phyloP scores from a whole-genome alignment of 345 rosid species.

The Cardamine resedifolia region DNA sequence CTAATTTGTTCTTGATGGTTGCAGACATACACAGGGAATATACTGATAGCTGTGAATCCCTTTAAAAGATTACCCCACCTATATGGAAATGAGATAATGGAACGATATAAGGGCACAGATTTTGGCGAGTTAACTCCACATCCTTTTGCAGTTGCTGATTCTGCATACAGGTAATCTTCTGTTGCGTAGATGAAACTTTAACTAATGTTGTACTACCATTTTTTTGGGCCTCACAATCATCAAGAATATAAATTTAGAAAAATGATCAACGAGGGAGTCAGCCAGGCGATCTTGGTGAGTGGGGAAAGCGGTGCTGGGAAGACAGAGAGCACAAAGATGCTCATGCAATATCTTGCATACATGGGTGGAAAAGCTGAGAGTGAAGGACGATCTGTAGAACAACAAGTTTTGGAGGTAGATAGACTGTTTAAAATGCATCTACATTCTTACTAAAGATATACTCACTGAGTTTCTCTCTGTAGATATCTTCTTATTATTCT shows the following conservation, averaged over 20 bases:
- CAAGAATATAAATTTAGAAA: constrained; percentile 51
- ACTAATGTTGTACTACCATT: neutral
- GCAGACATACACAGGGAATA: constrained; percentile 94
- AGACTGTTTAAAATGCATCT: neutral
- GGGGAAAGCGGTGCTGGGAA: constrained; percentile 99
- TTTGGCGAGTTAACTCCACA: constrained; percentile 94
- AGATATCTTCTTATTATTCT: constrained; percentile 27
- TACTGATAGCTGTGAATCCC: constrained; percentile 96
- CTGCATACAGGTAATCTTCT: constrained; percentile 75
- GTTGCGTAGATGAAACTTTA: neutral
- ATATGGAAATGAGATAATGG: constrained; percentile 76
- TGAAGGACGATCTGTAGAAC: constrained; percentile 89
- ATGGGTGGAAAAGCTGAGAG: constrained; percentile 89
- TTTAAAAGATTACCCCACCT: constrained; percentile 83
- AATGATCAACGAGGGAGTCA: constrained; percentile 85
- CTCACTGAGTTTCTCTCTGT: neutral
- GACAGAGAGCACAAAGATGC: constrained; percentile 98
- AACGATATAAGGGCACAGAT: constrained; percentile 73
- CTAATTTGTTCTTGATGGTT: constrained; percentile 21
- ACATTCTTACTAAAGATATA: constrained; percentile 9
- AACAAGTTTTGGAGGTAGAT: constrained; percentile 92
- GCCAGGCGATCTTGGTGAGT: constrained; percentile 94
- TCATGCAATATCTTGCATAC: constrained; percentile 90
- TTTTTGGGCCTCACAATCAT: constrained; percentile 28
- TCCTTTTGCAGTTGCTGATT: constrained; percentile 96